Conservation (phyloP, 148 eudicot genomes). For the Dysphania ambrosioides region DNA sequence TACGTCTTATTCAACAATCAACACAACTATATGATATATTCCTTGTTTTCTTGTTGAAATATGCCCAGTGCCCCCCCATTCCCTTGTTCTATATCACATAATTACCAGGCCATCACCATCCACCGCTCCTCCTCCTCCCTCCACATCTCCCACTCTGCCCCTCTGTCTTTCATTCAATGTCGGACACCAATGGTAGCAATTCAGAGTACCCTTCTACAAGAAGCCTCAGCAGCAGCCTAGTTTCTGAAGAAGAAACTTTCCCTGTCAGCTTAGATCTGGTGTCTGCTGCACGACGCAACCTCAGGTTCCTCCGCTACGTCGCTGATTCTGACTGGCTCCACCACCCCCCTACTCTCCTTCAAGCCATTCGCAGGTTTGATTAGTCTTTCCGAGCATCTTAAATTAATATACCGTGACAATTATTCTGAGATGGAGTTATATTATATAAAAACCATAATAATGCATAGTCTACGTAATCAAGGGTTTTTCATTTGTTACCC, state of each 20-base stretch:
- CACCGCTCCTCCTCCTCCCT: neutral
- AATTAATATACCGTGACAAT: too few relatives aligned
- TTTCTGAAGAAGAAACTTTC: conserved; percentile 39
- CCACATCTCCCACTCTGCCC: neutral
- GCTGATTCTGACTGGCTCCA: conserved; percentile 64
- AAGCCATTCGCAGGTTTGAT: conserved; percentile 62
- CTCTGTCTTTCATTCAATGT: conserved; percentile 1
- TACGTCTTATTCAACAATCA: neutral
- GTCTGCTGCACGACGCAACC: conserved; percentile 62
- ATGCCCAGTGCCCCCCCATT: too few relatives aligned
- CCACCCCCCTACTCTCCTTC: conserved; percentile 35
- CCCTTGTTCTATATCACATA: too few relatives aligned
- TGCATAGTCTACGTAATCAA: too few relatives aligned
- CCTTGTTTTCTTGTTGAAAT: too few relatives aligned
- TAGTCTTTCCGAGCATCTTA: too few relatives aligned
- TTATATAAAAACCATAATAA: too few relatives aligned
- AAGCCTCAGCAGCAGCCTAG: conserved; percentile 42
- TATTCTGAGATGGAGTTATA: too few relatives aligned
- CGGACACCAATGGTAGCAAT: conserved; percentile 24
- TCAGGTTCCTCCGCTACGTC: conserved; percentile 61
- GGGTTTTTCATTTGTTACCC: too few relatives aligned
- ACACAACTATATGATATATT: neutral
- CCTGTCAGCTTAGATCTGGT: conserved; percentile 57
- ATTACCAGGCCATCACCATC: neutral
- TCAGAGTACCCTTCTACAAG: conserved; percentile 46